Percentiles rank a stretch among this genome's conserved stretches.
Evolutionary conservation across 305 asterid genomes (phyloP).

Genomic region (Coffea humblotiana): DNA sequence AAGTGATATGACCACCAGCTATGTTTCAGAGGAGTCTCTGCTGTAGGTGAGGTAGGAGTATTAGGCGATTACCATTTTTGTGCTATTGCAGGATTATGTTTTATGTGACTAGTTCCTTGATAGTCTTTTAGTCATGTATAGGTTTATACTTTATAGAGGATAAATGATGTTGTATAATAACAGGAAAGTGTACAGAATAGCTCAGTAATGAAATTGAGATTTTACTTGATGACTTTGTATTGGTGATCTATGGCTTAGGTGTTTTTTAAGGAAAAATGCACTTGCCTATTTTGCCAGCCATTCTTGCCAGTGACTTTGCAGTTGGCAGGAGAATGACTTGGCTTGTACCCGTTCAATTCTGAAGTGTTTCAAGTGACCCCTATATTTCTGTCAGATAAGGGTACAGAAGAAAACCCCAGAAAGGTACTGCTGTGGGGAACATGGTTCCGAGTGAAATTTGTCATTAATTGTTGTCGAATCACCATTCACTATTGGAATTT

Average conservation of each 20-base stretch:
- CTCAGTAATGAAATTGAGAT: constrained; percentile 4
- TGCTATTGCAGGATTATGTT: constrained; percentile 16
- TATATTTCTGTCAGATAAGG: too few relatives aligned
- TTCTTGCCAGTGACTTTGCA: not conserved
- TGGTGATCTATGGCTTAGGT: too few relatives aligned
- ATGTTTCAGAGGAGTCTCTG: constrained; percentile 19
- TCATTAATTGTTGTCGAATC: too few relatives aligned
- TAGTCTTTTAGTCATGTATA: constrained; percentile 13
- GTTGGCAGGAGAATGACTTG: not conserved
- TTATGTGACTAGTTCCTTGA: constrained; percentile 7
- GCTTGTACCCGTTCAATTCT: too few relatives aligned
- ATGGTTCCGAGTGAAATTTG: too few relatives aligned
- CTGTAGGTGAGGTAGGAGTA: constrained; percentile 13
- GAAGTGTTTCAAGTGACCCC: too few relatives aligned
- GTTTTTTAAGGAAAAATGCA: too few relatives aligned
- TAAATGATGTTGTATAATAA: not conserved
- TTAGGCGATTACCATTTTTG: constrained; percentile 15
- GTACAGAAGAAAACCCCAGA: not conserved
- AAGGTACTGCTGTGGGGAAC: too few relatives aligned
- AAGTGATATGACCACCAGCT: constrained; percentile 19
- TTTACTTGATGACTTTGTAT: not conserved
- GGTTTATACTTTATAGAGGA: constrained; percentile 14
- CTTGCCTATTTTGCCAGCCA: too few relatives aligned
- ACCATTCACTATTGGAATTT: too few relatives aligned
- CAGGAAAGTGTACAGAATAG: not conserved